Conservation (phyloP, 768 basidiomycete genomes). For the Ramaria sp. region DNA sequence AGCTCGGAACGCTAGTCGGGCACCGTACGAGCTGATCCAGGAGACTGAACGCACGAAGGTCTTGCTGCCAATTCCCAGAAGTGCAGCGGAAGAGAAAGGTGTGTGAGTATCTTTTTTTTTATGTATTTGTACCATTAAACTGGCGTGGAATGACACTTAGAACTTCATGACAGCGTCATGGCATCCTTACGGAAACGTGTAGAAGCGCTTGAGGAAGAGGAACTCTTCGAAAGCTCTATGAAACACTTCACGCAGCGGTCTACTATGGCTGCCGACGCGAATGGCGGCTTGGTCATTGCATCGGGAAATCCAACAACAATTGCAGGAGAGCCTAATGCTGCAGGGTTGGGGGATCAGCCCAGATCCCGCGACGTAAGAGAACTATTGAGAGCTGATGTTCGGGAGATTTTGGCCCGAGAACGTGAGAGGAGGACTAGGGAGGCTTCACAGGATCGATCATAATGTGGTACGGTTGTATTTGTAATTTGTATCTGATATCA, state of each 20-base stretch:
- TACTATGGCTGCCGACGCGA: not conserved
- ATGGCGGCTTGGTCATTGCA: not conserved
- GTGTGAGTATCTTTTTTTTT: not conserved
- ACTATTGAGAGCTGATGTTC: not conserved
- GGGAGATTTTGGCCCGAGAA: not conserved
- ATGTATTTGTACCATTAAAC: too few relatives aligned
- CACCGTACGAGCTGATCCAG: not conserved
- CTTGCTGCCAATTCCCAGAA: slow-evolving; percentile 1
- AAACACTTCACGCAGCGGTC: slow-evolving; percentile 1
- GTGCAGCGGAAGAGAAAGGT: slow-evolving; percentile 4
- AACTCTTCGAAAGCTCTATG: slow-evolving; percentile 8
- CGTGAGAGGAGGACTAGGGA: not conserved
- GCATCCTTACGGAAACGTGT: slow-evolving; percentile 6
- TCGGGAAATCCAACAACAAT: not conserved
- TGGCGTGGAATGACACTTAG: not conserved
- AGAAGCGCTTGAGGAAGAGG: slow-evolving; percentile 9
- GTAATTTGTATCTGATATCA: too few relatives aligned
- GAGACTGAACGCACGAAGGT: not conserved
- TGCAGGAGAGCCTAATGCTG: not conserved
- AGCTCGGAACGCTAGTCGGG: not conserved
- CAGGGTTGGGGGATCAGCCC: slow-evolving; percentile 1
- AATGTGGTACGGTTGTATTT: too few relatives aligned
- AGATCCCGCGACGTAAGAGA: not conserved
- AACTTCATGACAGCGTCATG: slow-evolving; percentile 7
- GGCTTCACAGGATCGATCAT: not conserved